Conservation (phyloP, 78 protist genomes). For the Dictyostelium capitatum region DNA sequence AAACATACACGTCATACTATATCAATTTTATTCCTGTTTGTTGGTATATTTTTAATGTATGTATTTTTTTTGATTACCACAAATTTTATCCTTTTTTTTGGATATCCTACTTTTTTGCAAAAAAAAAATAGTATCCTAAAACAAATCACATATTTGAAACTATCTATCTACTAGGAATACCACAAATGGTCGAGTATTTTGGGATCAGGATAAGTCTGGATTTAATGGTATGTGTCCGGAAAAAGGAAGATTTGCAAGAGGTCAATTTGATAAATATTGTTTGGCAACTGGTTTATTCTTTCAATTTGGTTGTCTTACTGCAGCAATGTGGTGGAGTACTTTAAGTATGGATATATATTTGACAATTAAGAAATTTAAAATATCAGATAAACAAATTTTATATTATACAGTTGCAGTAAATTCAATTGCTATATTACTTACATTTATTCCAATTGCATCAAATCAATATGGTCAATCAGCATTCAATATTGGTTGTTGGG, state of each 20-base stretch:
- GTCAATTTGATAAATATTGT: slow-evolving; percentile 15
- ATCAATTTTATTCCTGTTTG: background rate
- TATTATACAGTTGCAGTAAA: background rate
- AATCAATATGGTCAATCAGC: background rate
- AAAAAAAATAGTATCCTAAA: too few relatives aligned
- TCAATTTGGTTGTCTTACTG: slow-evolving; percentile 12
- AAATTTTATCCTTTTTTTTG: too few relatives aligned
- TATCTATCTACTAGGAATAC: too few relatives aligned
- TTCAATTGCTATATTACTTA: background rate
- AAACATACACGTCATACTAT: background rate
- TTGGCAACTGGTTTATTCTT: background rate
- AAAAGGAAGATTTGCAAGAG: background rate
- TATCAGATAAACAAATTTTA: background rate
- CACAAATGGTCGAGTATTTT: background rate
- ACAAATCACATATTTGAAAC: too few relatives aligned
- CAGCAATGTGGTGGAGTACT: background rate
- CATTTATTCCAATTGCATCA: background rate
- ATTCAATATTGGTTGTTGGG: slow-evolving; percentile 9
- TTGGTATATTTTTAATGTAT: background rate
- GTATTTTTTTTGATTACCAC: too few relatives aligned
- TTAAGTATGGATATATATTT: slow-evolving; percentile 9
- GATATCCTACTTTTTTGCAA: too few relatives aligned
- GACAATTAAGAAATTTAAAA: background rate
- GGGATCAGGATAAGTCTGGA: background rate
- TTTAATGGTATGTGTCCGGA: background rate